These are phyloP conservation scores for Phascolomyces articulosus DNA, from an alignment of 371 early-diverging fungal species.

Conservation along the genomic window DNA sequence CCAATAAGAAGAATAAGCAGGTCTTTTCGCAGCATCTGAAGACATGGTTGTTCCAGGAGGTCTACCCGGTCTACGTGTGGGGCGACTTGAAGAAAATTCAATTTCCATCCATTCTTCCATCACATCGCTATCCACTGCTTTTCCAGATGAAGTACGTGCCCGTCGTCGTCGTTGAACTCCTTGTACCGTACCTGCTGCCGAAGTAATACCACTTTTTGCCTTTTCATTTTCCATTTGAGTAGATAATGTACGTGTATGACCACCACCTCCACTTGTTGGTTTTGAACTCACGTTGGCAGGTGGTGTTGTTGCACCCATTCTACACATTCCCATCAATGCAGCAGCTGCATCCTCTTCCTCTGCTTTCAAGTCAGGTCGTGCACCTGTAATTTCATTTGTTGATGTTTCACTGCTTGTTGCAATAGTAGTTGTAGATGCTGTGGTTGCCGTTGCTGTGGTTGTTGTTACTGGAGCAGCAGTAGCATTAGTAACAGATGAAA, in stretches of 20 bases:
- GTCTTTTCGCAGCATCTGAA: constrained; percentile 30
- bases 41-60: constrained; percentile 24
- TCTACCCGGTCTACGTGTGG: constrained; percentile 33
- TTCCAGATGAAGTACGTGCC: constrained; percentile 19
- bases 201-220: neutral
- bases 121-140: constrained; percentile 13
- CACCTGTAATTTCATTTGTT: neutral
- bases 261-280: constrained; percentile 6
- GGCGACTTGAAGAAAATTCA: constrained; percentile 20
- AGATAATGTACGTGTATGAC: constrained; percentile 12
- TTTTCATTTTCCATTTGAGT: constrained; percentile 19
- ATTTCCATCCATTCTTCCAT: constrained; percentile 28
- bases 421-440: neutral
- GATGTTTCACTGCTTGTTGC: neutral
- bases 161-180: constrained; percentile 14
- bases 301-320: constrained; percentile 38
- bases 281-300: neutral
- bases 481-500: neutral
- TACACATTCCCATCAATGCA: constrained; percentile 51
- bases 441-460: neutral
- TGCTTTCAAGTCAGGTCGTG: constrained; percentile 38
- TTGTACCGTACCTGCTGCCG: constrained; percentile 5
- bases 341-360: constrained; percentile 61
- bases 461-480: no score
- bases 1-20: constrained; percentile 86